A percentile compares a stretch with the other conserved stretches of the same genome.
These are phyloP conservation scores for Modicella reniformis DNA, from an alignment of 371 early-diverging fungal genomes.

Conservation along the genomic window DNA sequence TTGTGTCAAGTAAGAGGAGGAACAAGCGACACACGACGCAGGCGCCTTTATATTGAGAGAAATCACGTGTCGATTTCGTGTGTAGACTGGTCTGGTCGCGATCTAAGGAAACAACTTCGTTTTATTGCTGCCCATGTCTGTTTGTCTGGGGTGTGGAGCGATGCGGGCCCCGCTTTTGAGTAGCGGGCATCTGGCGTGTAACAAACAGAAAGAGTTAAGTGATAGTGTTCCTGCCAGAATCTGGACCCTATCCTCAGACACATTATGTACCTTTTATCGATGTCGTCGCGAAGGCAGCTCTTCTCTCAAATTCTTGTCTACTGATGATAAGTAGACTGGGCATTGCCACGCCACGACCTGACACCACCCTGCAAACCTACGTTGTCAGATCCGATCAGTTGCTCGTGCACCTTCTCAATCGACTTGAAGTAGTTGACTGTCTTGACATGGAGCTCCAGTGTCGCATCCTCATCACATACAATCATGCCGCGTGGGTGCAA, in stretches of 20 bases:
- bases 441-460: conserved; percentile 89
- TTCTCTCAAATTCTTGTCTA: conserved; percentile 18
- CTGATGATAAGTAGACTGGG: conserved; percentile 53
- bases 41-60: not conserved
- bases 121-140: not conserved
- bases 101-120: not conserved
- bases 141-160: not conserved
- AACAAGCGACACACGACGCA: conserved; percentile 5
- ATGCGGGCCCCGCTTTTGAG: not conserved
- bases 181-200: not conserved
- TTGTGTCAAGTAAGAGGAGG: conserved; percentile 23
- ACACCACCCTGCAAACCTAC: conserved; percentile 77
- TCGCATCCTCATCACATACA: conserved; percentile 92
- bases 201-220: not conserved
- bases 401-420: conserved; percentile 87
- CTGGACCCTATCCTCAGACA: not conserved
- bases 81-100: not conserved
- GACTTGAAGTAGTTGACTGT: conserved; percentile 91
- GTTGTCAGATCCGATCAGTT: conserved; percentile 82
- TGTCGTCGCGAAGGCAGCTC: not conserved
- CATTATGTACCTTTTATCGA: not conserved
- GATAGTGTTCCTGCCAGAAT: not conserved
- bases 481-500: conserved; percentile 88
- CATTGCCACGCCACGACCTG: conserved; percentile 52
- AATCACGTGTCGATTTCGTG: conserved; percentile 4